Conservation (phyloP, 2,329 filamentous ascomycete species). For the Fusarium lyarnte region DNA sequence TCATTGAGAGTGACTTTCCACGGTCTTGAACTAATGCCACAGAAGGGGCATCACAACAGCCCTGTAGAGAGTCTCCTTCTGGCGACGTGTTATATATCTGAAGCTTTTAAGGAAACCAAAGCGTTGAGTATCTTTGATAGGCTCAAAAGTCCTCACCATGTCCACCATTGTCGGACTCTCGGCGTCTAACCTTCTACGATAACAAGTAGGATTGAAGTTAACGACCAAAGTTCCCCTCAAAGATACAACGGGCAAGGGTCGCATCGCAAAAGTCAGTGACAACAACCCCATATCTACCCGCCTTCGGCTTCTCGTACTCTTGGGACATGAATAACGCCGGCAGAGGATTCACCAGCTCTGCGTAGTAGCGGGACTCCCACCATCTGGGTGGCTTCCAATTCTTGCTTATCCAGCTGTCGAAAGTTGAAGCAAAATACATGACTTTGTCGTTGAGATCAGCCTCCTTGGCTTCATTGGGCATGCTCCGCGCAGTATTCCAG, state of each 20-base stretch:
- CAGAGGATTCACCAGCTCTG: background rate
- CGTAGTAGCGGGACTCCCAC: background rate
- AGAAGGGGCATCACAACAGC: no score
- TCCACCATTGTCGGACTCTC: no score
- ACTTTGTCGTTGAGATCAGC: background rate
- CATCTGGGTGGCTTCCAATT: background rate
- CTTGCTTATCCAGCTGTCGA: no score
- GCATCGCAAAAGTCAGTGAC: background rate
- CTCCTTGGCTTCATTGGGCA: background rate
- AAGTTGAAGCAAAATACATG: background rate
- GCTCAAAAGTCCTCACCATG: fast-evolving
- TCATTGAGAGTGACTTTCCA: background rate
- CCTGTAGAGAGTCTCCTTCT: no score
- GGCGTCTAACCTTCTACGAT: no score
- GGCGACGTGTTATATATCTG: no score
- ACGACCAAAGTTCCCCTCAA: background rate
- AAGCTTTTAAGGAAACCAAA: no score
- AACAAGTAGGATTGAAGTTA: background rate
- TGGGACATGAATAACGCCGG: no score
- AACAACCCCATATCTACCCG: background rate
- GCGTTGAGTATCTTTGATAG: no score
- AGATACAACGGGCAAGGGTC: no score
- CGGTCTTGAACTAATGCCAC: no score
- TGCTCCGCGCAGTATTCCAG: background rate
- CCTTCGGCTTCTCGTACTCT: no score